Percentiles rank a stretch among this genome's conserved stretches.
Conservation (phyloP, 495 filamentous ascomycete species). For the Lophiotrema nucula region DNA sequence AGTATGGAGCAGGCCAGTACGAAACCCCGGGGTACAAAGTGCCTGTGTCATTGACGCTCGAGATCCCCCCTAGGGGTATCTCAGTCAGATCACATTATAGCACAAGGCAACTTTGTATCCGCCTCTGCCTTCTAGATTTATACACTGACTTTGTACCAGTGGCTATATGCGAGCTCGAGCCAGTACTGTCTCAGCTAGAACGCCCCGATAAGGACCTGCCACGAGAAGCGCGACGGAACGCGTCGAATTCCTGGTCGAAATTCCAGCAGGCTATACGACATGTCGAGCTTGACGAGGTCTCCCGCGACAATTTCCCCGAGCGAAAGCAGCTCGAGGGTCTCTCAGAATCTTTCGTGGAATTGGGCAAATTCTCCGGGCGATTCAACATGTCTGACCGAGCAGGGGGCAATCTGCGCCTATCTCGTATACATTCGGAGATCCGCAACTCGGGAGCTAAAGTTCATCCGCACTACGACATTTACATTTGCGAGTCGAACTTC, state of each 20-base stretch:
- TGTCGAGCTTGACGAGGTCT: slow-evolving; percentile 25
- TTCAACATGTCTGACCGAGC: slow-evolving; percentile 3
- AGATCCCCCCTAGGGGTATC: too few relatives aligned
- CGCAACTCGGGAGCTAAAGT: slow-evolving; percentile 22
- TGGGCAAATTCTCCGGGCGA: slow-evolving; percentile 2
- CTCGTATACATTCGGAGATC: slow-evolving; percentile 33
- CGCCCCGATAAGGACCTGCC: slow-evolving; percentile 28
- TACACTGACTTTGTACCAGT: too few relatives aligned
- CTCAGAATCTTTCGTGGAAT: slow-evolving; percentile 32
- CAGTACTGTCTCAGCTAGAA: slow-evolving; percentile 35
- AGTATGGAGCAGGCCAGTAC: slow-evolving; percentile 31
- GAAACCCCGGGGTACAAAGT: neutral
- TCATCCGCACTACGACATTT: slow-evolving; percentile 35
- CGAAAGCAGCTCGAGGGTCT: slow-evolving; percentile 37
- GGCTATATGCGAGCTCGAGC: slow-evolving; percentile 41
- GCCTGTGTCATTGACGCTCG: neutral
- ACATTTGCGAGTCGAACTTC: slow-evolving; percentile 38
- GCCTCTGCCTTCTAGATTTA: too few relatives aligned
- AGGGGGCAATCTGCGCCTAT: slow-evolving; percentile 18
- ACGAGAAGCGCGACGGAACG: neutral
- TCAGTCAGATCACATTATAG: too few relatives aligned
- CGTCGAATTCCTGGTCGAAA: neutral
- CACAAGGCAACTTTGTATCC: too few relatives aligned
- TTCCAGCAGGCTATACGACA: slow-evolving; percentile 15
- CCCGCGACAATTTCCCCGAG: slow-evolving; percentile 32